phyloP scores from a whole-genome alignment of 768 basidiomycete species.

The Artomyces pyxidatus region DNA sequence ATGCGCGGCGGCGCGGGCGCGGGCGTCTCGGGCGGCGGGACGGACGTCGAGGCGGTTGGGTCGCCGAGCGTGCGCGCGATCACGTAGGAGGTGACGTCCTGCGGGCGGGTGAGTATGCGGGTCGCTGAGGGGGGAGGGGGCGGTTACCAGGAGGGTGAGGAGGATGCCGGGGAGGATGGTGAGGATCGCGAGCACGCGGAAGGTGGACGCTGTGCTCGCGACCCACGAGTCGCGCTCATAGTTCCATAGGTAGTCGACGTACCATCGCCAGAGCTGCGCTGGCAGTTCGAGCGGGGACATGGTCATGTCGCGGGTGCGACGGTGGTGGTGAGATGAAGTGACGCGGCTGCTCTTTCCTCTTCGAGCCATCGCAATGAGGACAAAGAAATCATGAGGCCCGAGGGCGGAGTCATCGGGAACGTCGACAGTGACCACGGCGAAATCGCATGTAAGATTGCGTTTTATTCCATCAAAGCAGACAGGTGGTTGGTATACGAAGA shows the following conservation, averaged over 20 bases:
- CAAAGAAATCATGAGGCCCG: no score
- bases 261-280: conserved; percentile 46
- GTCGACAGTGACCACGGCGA: no score
- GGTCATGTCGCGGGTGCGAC: neutral
- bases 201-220: conserved; percentile 50
- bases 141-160: conserved; percentile 58
- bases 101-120: conserved; percentile 1
- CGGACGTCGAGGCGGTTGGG: conserved; percentile 66
- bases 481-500: no score
- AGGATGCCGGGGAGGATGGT: conserved; percentile 41
- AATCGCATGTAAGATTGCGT: no score
- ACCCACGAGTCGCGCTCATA: conserved; percentile 64
- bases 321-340: neutral
- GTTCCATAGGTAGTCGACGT: conserved; percentile 55
- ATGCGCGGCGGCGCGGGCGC: neutral
- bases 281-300: conserved; percentile 28
- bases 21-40: conserved; percentile 23
- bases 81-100: conserved; percentile 78
- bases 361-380: no score
- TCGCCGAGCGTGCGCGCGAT: conserved; percentile 77
- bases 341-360: neutral
- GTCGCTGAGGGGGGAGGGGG: conserved; percentile 1
- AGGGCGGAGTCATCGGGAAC: no score
- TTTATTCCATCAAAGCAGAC: no score
- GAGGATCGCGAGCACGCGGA: conserved; percentile 55